Base-by-base conservation (phyloP, 2,329 filamentous ascomycete species). In the Zasmidium angulare region DNA sequence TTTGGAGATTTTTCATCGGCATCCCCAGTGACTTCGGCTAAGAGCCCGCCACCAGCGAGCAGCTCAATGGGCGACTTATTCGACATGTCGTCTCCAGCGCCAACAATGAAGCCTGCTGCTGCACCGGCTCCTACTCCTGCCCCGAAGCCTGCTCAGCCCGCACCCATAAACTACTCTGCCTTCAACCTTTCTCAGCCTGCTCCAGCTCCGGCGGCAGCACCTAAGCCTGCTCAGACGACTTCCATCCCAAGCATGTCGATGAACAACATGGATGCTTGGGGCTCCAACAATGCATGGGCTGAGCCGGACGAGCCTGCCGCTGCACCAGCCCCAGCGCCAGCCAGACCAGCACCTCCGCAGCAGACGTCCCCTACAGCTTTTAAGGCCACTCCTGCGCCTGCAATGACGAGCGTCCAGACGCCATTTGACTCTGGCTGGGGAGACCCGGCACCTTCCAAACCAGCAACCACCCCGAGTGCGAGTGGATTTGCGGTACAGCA, bases 241-340 rank as follows among this genome's bases (percentile, higher is more conserved):
- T 70, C 72, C 3, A 60, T 56, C 2, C n/a, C 58, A 23, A 71
- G 75, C 54, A 76, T 78, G 53, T 75, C 76, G 11, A 76, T 82
- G 46, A 78, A 77, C 21, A 79, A 78, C 63, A 80, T 89, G 59
- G 91, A 96, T 70, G 88, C 93, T 0, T 97, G 92, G 91, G 92
- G 91, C 49, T 84, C 81, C 11, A 85, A 84, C 59, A 91, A 93
- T 74, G 93, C 90, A 2, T 99, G 95, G 95, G 84, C 82, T 0
- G 86, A 87, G 10, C 79, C 87, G 7, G 81, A 84, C 10, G 36
- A 43, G 36, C 78, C 83, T 17, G 67, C 73, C 10, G 66, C 73
- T 12, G 67, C 72, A 29, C 63, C 76, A 12, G 69, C 75, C 14
- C n/a, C n/a, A n/a, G 69, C 75, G 9, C 68, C 75, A 3, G 67